Percentiles rank a stretch among this genome's conserved stretches.
phyloP scores from a whole-genome alignment of 768 basidiomycete genomes.

The Serendipita sp. region DNA sequence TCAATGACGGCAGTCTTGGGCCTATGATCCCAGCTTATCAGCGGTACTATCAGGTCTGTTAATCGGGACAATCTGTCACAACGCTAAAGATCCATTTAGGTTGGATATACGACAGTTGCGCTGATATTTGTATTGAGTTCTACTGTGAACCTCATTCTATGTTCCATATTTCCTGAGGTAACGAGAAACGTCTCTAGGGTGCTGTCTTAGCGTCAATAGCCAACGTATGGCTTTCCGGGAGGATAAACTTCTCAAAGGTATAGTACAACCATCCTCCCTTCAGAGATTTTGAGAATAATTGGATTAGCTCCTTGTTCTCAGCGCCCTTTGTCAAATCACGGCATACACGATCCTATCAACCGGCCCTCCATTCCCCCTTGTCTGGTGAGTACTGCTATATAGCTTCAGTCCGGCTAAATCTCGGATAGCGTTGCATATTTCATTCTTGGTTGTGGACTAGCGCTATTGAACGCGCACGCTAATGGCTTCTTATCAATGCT shows the following conservation, averaged over 20 bases:
- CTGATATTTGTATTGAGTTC: slow-evolving; percentile 29
- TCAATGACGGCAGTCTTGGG: slow-evolving; percentile 2
- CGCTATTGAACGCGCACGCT: neutral
- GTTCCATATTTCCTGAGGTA: neutral
- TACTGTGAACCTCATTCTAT: slow-evolving; percentile 17
- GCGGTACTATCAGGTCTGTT: neutral
- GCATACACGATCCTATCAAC: neutral
- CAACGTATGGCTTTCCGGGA: neutral
- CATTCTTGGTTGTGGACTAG: neutral
- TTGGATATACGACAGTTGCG: slow-evolving; percentile 27
- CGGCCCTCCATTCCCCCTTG: neutral
- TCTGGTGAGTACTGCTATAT: neutral
- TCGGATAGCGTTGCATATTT: neutral
- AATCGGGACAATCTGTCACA: neutral
- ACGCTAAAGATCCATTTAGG: slow-evolving; percentile 14
- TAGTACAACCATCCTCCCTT: neutral
- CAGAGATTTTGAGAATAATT: neutral
- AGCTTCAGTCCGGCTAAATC: neutral
- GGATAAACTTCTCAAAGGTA: slow-evolving; percentile 1
- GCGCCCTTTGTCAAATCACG: neutral
- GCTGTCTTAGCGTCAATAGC: neutral
- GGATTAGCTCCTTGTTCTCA: neutral
- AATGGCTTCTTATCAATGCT: slow-evolving; percentile 5
- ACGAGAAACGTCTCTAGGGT: neutral
- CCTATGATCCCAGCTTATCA: neutral